These are phyloP conservation scores for Cyamopsis tetragonoloba DNA, from an alignment of 306 rosid species.

Conservation along the genomic window DNA sequence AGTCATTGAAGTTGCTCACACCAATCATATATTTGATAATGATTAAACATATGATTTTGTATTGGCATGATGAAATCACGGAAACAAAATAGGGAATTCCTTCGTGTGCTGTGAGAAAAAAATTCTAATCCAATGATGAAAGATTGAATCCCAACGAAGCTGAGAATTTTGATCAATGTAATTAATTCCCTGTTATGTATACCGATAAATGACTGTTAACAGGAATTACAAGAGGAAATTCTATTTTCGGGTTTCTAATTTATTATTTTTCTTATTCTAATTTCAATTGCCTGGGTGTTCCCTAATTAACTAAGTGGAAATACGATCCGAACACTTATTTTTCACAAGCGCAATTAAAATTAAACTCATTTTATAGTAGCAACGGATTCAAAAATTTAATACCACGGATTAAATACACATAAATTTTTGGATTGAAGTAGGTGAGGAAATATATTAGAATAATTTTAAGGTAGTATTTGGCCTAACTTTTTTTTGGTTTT, in stretches of 20 bases:
- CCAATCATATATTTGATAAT: neutral
- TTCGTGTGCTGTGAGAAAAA: neutral
- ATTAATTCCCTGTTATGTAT: neutral
- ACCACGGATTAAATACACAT: too few relatives aligned
- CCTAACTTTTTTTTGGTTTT: too few relatives aligned
- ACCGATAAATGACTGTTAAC: neutral
- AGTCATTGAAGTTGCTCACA: neutral
- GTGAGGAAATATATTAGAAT: too few relatives aligned
- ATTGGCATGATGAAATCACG: neutral
- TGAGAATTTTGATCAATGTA: neutral
- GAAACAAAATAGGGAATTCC: neutral
- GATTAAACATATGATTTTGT: neutral
- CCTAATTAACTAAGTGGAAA: too few relatives aligned
- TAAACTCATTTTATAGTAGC: too few relatives aligned
- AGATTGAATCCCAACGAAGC: neutral
- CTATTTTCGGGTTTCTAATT: neutral
- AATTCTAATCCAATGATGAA: neutral
- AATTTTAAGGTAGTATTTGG: too few relatives aligned
- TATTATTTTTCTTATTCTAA: too few relatives aligned
- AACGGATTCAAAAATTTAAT: too few relatives aligned
- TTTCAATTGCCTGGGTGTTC: too few relatives aligned
- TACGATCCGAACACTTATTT: too few relatives aligned
- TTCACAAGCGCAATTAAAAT: too few relatives aligned
- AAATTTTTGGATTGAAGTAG: too few relatives aligned
- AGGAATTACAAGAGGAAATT: neutral